Percentiles rank a stretch among this genome's conserved stretches.
Conservation (phyloP, 257 asterid species). For the Rhazya stricta region DNA sequence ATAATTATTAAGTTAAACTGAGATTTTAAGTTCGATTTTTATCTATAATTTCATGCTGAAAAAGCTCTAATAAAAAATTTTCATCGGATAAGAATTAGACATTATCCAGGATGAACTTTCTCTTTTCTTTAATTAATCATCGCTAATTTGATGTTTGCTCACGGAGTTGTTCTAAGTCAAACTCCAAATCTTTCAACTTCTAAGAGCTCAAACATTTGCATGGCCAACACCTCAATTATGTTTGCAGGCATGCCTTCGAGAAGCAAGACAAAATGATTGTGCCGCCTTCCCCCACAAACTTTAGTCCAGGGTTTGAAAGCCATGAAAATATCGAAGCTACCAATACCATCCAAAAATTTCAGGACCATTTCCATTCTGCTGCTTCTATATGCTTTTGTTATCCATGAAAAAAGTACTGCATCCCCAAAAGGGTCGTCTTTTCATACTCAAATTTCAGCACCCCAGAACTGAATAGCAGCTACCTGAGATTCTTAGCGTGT, state of each 20-base stretch:
- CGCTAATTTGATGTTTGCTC: too few species aligned
- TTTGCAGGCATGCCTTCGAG: background rate
- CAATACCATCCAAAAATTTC: background rate
- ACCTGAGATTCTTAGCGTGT: background rate
- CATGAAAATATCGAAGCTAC: background rate
- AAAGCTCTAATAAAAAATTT: too few species aligned
- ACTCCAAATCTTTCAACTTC: too few species aligned
- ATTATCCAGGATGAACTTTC: too few species aligned
- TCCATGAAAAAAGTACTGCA: background rate
- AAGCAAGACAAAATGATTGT: slow-evolving; percentile 5
- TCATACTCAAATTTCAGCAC: background rate
- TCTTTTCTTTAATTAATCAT: too few species aligned
- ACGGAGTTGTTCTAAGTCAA: too few species aligned
- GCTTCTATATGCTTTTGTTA: background rate
- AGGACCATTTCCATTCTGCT: slow-evolving; percentile 1
- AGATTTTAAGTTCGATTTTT: too few species aligned
- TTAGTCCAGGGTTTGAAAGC: background rate
- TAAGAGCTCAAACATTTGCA: too few species aligned
- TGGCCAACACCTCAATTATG: background rate
- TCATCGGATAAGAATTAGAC: too few species aligned
- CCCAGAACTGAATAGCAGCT: background rate
- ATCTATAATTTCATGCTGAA: too few species aligned
- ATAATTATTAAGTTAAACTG: too few species aligned
- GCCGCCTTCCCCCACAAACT: background rate
- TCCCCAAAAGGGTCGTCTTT: background rate